phyloP scores from a whole-genome alignment of 371 early-diverging fungal species.

The Mortierella sp. region DNA sequence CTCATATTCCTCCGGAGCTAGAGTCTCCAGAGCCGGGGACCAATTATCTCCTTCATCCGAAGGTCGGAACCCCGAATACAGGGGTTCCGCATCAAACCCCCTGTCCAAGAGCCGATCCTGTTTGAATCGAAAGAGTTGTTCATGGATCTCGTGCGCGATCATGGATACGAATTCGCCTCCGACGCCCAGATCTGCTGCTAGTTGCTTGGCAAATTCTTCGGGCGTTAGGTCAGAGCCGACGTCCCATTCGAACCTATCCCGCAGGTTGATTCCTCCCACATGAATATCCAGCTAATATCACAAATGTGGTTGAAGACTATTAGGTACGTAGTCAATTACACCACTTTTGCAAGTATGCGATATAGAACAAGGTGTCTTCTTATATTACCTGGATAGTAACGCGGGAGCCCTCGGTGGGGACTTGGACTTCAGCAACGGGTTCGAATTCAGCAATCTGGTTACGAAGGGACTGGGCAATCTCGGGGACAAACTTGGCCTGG shows the following conservation, averaged over 20 bases:
- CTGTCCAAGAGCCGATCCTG: conserved; percentile 70
- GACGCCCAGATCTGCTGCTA: conserved; percentile 89
- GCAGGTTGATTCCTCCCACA: conserved; percentile 84
- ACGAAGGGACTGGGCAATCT: conserved; percentile 88
- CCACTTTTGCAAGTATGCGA: no score
- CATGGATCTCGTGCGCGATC: conserved; percentile 91
- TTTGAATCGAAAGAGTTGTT: conserved; percentile 82
- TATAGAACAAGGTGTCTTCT: no score
- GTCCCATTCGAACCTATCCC: conserved; percentile 97
- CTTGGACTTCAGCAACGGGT: conserved; percentile 51
- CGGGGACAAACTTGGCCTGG: conserved; percentile 65
- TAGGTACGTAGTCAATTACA: no score
- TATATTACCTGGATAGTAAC: conserved; percentile 54
- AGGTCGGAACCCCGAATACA: conserved; percentile 72
- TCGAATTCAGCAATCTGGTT: conserved; percentile 71
- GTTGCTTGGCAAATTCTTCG: conserved; percentile 86
- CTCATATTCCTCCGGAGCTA: conserved; percentile 88
- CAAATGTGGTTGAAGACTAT: no score
- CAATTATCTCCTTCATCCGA: conserved; percentile 81
- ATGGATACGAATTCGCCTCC: conserved; percentile 92
- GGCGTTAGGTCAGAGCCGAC: conserved; percentile 77
- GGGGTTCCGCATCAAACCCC: conserved; percentile 62
- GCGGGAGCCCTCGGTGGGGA: conserved; percentile 52
- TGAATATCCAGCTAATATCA: background rate
- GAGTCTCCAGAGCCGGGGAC: conserved; percentile 84